These are phyloP conservation scores for Cyberlindnera americana DNA, from an alignment of 805 yeast species.

Conservation along the genomic window DNA sequence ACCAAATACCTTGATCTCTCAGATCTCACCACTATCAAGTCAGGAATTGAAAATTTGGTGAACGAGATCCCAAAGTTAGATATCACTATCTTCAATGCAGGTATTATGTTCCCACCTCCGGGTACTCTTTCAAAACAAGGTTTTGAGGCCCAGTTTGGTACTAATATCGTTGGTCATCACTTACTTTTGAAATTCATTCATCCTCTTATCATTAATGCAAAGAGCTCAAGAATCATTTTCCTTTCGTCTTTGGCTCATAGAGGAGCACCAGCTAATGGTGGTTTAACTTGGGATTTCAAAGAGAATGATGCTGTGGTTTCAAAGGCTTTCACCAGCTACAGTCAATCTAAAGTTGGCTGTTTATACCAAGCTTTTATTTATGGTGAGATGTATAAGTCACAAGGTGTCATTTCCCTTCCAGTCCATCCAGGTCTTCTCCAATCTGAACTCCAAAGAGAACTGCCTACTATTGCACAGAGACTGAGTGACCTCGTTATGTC, in stretches of 20 bases:
- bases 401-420: constrained; percentile 32
- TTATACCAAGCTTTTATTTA: constrained; percentile 35
- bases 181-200: constrained; percentile 38
- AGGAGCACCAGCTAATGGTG: constrained; percentile 31
- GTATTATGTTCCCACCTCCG: constrained; percentile 38
- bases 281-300: constrained; percentile 33
- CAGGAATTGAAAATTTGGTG: constrained; percentile 32
- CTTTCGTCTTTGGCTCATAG: constrained; percentile 39
- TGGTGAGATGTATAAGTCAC: constrained; percentile 28
- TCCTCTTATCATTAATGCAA: constrained; percentile 35
- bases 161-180: constrained; percentile 44
- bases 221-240: constrained; percentile 42
- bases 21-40: constrained; percentile 40
- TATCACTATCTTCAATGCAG: constrained; percentile 42
- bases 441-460: constrained; percentile 32
- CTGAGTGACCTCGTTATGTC: background rate
- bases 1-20: constrained; percentile 32
- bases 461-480: constrained; percentile 1
- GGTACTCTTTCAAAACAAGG: constrained; percentile 40
- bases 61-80: constrained; percentile 29
- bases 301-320: constrained; percentile 1
- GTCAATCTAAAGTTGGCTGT: constrained; percentile 42
- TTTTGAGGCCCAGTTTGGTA: constrained; percentile 43
- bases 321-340: constrained; percentile 21
- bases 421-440: constrained; percentile 40